A percentile compares a stretch with the other conserved stretches of the same genome.
These are phyloP conservation scores for Strigomonas galati DNA, from an alignment of 208 protist genomes.

Conservation along the genomic window DNA sequence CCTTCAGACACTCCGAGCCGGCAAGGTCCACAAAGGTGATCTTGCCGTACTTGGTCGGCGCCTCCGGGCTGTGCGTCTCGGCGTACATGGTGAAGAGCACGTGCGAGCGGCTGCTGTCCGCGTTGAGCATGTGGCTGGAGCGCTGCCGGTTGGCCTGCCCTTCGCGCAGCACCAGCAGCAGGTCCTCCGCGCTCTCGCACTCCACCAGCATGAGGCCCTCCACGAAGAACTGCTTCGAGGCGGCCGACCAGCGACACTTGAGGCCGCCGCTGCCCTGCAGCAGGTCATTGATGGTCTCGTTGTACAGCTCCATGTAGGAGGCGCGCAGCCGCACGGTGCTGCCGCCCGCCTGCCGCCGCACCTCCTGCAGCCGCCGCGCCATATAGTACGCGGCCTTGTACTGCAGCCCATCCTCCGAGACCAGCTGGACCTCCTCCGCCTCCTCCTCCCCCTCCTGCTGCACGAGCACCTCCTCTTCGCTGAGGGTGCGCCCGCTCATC, in stretches of 20 bases:
- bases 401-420: slow-evolving; percentile 57
- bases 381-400: background rate
- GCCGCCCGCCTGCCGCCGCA: background rate
- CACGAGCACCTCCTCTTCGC: background rate
- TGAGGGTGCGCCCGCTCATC: slow-evolving; percentile 59
- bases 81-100: slow-evolving; percentile 86
- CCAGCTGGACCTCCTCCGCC: slow-evolving; percentile 14
- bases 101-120: slow-evolving; percentile 89
- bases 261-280: slow-evolving; percentile 51
- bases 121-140: slow-evolving; percentile 77
- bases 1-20: slow-evolving; percentile 89
- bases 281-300: slow-evolving; percentile 85
- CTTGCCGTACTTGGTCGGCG: slow-evolving; percentile 54
- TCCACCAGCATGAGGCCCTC: slow-evolving; percentile 81
- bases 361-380: slow-evolving; percentile 4
- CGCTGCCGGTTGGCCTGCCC: slow-evolving; percentile 77
- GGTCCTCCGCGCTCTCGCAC: slow-evolving; percentile 65
- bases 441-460: slow-evolving; percentile 3
- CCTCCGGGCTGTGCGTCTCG: slow-evolving; percentile 21
- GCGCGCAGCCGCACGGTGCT: slow-evolving; percentile 28
- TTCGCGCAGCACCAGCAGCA: slow-evolving; percentile 76
- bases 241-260: slow-evolving; percentile 71
- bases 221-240: slow-evolving; percentile 76
- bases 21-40: slow-evolving; percentile 93
- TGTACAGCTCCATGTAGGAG: slow-evolving; percentile 86